These are phyloP conservation scores for Ganoderma boninense DNA, from an alignment of 1,284 basidiomycete species.

Conservation along the genomic window DNA sequence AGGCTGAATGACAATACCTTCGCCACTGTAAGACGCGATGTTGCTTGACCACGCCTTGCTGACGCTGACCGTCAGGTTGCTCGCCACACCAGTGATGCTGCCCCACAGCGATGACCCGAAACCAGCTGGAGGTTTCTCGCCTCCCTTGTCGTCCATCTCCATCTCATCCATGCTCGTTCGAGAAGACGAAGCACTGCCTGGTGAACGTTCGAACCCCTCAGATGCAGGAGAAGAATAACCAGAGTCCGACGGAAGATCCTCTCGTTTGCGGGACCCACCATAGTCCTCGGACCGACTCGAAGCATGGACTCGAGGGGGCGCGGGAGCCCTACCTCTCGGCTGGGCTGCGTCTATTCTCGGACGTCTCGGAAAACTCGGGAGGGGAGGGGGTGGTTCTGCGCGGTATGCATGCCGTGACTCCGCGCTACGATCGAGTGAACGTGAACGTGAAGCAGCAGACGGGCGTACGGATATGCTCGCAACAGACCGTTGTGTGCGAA, in stretches of 20 bases:
- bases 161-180: conserved; percentile 54
- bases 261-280: conserved; percentile 17
- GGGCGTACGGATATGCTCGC: conserved; percentile 28
- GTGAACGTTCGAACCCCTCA: conserved; percentile 16
- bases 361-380: conserved; percentile 36
- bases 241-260: conserved; percentile 25
- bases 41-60: conserved; percentile 64
- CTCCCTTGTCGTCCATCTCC: conserved; percentile 27
- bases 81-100: conserved; percentile 61
- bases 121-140: conserved; percentile 35
- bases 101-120: conserved; percentile 61
- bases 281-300: conserved; percentile 22
- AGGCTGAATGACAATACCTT: conserved; percentile 49
- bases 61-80: conserved; percentile 62
- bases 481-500: conserved; percentile 42
- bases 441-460: conserved; percentile 27
- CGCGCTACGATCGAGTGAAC: conserved; percentile 29
- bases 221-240: conserved; percentile 26
- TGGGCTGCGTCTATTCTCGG: conserved; percentile 8
- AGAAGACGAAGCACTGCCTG: conserved; percentile 48
- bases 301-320: conserved; percentile 6
- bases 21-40: conserved; percentile 51
- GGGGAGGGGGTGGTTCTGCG: conserved; percentile 24
- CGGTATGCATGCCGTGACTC: conserved; percentile 23
- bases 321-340: background rate